Base-by-base conservation (phyloP, 148 eudicot species). In the Vaccinium macrocarpon region DNA sequence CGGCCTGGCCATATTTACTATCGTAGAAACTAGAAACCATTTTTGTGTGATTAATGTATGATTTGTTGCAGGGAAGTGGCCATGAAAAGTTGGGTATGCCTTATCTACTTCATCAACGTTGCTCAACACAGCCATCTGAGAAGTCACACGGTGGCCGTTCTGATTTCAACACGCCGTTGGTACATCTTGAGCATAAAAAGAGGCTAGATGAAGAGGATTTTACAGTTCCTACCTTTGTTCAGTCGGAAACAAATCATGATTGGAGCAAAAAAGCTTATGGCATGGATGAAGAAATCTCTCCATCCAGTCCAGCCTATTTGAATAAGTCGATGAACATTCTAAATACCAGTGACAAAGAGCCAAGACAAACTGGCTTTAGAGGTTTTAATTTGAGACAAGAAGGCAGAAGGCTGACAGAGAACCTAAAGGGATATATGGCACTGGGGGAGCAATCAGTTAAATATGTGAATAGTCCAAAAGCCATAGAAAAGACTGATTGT, bases 141-240 rank as follows among this genome's bases (percentile, higher is more conserved):
- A 89, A 87, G 78, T 85, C 83, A 82, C 88, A 86, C 79, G 35
- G 10, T 77, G 88, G 71, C 55, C 82, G 81, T 80, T 72, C 88
- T 76, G 90, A 90, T 86, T 78, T 78, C 72, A 88, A 79, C 84
- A 89, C 87, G 72, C 76, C 88, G 55, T 56, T 80, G 12, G 76
- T 62, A 75, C 90, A 80, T 48, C 76, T 75, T 62, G 92, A 85
- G 85, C 87, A 81, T 51, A 80, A 78, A 82, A 88, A 87, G 88
- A 92, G 87, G 79, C 79, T 83, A 51, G 96, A 94, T 75, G 94
- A 93, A 73, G 98, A 93, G 83, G 97, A 97, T 81, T 95, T 90
- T 79, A 85, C 81, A 72, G 99, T 95, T 86, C 98, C 98, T 61
- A 85, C 93, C 78, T 97, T 93, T 79, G 84, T 91, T 83, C 92